phyloP scores from a whole-genome alignment of 2,329 filamentous ascomycete genomes.

The Botrytis fabae region DNA sequence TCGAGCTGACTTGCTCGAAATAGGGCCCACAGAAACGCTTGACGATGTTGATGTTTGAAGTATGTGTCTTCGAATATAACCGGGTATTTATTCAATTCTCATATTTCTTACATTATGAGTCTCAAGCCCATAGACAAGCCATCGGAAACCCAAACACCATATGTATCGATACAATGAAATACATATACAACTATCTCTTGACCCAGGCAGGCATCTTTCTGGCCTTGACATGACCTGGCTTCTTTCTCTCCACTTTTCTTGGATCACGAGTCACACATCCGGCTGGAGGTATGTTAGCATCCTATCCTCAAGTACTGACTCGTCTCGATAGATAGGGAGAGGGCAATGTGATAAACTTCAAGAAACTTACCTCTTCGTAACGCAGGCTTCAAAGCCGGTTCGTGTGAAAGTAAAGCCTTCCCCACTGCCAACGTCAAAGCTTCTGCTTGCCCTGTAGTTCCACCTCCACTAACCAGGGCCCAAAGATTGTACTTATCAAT shows the following conservation, averaged over 20 bases:
- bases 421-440: constrained; percentile 87
- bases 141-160: background rate
- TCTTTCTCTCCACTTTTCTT: constrained; percentile 95
- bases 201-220: constrained; percentile 99
- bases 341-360: background rate
- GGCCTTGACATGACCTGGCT: constrained; percentile 92
- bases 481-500: constrained; percentile 98
- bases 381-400: constrained; percentile 85
- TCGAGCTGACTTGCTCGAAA: background rate
- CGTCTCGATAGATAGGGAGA: constrained; percentile 17
- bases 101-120: background rate
- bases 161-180: constrained; percentile 36
- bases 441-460: constrained; percentile 93
- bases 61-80: background rate
- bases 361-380: constrained; percentile 77
- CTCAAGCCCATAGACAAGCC: background rate
- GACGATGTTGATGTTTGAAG: background rate
- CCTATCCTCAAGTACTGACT: background rate
- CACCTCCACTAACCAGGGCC: constrained; percentile 80
- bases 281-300: constrained; percentile 56
- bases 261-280: constrained; percentile 90
- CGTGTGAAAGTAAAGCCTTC: constrained; percentile 85
- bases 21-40: background rate
- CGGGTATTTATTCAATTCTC: constrained; percentile 4
- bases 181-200: constrained; percentile 56